A percentile compares a stretch with the other conserved stretches of the same genome.
These are phyloP conservation scores for Paramecium primaurelia DNA, from an alignment of 73 alveolate genomes.

Conservation along the genomic window DNA sequence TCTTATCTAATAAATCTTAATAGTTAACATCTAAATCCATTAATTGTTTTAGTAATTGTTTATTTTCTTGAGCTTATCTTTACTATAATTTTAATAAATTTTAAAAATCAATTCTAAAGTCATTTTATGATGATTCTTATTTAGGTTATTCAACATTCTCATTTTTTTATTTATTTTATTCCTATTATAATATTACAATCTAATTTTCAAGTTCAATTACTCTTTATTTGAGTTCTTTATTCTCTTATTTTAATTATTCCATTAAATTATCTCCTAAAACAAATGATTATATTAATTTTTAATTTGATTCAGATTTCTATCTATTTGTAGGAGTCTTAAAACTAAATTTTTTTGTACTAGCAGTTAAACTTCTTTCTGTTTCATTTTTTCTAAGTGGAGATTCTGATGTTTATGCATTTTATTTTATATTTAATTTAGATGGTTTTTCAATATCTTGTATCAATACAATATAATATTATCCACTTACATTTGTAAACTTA, in stretches of 20 bases:
- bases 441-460: conserved; percentile 25
- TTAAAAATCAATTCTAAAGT: not conserved
- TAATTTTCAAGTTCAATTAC: not conserved
- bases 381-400: not conserved
- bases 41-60: not conserved
- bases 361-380: not conserved
- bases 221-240: not conserved
- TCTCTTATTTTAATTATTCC: not conserved
- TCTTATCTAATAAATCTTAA: not conserved
- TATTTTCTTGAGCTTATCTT: not conserved
- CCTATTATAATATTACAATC: not conserved
- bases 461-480: not conserved
- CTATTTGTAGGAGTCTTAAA: not conserved
- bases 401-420: not conserved
- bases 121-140: not conserved
- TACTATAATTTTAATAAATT: not conserved
- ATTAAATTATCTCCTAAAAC: conserved; percentile 17
- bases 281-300: not conserved
- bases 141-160: not conserved
- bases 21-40: not conserved
- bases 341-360: not conserved
- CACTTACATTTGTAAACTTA: not conserved
- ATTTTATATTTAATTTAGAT: conserved; percentile 5
- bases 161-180: not conserved
- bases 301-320: not conserved